Conservation (phyloP, 345 rosid genomes). For the Arabis alpina region DNA sequence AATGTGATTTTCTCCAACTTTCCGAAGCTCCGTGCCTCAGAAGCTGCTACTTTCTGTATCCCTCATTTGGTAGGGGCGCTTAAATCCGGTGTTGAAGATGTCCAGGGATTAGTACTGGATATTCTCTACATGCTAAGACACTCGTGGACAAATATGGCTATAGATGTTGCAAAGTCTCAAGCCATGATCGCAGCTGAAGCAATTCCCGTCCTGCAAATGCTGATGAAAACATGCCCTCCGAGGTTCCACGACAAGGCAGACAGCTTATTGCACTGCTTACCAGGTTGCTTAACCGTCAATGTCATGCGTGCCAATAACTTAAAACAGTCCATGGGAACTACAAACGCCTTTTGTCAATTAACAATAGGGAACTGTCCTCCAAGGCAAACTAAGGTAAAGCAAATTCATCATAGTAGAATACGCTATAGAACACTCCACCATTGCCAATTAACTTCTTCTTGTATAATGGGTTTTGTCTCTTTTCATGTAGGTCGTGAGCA, state of each 20-base stretch:
- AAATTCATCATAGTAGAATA: not conserved
- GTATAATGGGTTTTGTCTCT: not conserved
- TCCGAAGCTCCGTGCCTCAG: slow-evolving; percentile 82
- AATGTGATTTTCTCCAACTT: slow-evolving; percentile 81
- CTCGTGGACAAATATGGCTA: slow-evolving; percentile 82
- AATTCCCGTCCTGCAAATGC: slow-evolving; percentile 74
- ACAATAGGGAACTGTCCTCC: slow-evolving; percentile 87
- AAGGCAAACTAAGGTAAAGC: slow-evolving; percentile 78
- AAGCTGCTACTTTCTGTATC: slow-evolving; percentile 87
- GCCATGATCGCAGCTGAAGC: slow-evolving; percentile 88
- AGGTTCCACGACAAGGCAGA: slow-evolving; percentile 88
- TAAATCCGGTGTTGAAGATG: slow-evolving; percentile 72
- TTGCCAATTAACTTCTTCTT: not conserved
- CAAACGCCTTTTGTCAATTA: slow-evolving; percentile 82
- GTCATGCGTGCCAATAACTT: slow-evolving; percentile 82
- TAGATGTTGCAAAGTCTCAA: slow-evolving; percentile 81
- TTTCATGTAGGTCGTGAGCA: slow-evolving; percentile 66
- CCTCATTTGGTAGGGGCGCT: slow-evolving; percentile 85
- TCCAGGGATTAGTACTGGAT: slow-evolving; percentile 77
- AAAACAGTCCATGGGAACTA: slow-evolving; percentile 77
- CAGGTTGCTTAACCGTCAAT: slow-evolving; percentile 83
- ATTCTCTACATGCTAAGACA: slow-evolving; percentile 75
- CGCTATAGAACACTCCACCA: not conserved
- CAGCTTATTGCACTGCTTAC: slow-evolving; percentile 83
- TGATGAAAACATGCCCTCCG: slow-evolving; percentile 85